phyloP scores from a whole-genome alignment of 371 early-diverging fungal genomes.

The Actinomortierella wolfii region DNA sequence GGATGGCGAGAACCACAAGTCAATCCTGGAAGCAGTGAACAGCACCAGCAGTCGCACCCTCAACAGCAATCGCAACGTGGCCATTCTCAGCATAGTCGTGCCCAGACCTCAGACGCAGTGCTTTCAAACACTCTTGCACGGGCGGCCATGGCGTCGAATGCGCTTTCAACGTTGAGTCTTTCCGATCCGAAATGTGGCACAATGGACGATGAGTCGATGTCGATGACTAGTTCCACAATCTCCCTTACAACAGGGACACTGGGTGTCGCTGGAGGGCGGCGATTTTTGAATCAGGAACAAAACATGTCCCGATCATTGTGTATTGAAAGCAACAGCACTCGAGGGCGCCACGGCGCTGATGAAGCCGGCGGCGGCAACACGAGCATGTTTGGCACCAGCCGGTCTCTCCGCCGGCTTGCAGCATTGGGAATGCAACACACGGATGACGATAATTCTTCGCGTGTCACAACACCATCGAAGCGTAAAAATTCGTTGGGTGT shows the following conservation, averaged over 20 bases:
- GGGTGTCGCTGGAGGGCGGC: not conserved
- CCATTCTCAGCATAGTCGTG: slow-evolving; percentile 30
- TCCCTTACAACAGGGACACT: slow-evolving; percentile 25
- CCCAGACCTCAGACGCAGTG: slow-evolving; percentile 41
- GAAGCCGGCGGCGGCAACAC: not conserved
- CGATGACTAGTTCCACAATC: slow-evolving; percentile 45
- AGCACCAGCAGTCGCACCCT: slow-evolving; percentile 8
- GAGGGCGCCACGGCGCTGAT: slow-evolving; percentile 5
- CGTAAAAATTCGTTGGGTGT: slow-evolving; percentile 43
- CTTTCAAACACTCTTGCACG: slow-evolving; percentile 18
- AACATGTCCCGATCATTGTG: slow-evolving; percentile 5
- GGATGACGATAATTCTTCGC: slow-evolving; percentile 10
- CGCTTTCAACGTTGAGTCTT: slow-evolving; percentile 20
- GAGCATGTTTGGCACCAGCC: slow-evolving; percentile 7
- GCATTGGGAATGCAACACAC: not conserved
- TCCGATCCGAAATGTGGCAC: too few species aligned
- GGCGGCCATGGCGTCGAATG: slow-evolving; percentile 7
- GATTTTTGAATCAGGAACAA: too few species aligned
- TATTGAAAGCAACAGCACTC: slow-evolving; percentile 7
- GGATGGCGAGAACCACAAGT: slow-evolving; percentile 2
- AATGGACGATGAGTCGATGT: not conserved
- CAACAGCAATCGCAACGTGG: slow-evolving; percentile 18
- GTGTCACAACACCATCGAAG: slow-evolving; percentile 30
- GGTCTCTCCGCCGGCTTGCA: not conserved
- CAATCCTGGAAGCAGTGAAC: slow-evolving; percentile 9